These are phyloP conservation scores for Aspergillus novofumigatus DNA, from an alignment of 2,329 filamentous ascomycete species.

Conservation along the genomic window DNA sequence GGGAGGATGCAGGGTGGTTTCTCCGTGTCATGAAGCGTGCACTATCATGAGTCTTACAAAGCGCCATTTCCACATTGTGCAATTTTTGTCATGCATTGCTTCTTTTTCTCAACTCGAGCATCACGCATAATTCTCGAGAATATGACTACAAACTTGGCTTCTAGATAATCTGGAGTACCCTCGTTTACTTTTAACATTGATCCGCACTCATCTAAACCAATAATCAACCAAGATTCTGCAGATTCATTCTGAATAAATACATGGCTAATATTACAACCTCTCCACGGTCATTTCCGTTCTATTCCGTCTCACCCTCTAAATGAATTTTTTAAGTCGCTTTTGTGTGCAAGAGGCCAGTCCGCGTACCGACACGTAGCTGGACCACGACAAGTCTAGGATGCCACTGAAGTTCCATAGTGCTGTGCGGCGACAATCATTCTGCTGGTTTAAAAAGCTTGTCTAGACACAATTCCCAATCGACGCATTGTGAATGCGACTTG, in stretches of 20 bases:
- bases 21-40: constrained; percentile 47
- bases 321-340: no score
- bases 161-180: constrained; percentile 2
- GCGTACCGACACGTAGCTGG: constrained; percentile 1
- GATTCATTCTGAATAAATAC: background rate
- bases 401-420: background rate
- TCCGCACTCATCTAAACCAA: background rate
- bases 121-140: background rate
- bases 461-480: background rate
- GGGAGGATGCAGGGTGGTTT: constrained; percentile 58
- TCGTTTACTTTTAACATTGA: background rate
- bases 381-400: background rate
- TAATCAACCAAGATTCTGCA: background rate
- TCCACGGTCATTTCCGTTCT: background rate
- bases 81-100: background rate
- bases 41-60: constrained; percentile 20
- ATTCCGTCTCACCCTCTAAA: background rate
- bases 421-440: background rate
- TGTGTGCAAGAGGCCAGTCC: background rate
- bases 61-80: background rate
- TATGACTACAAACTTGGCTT: background rate
- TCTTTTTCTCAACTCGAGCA: background rate
- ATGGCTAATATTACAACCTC: background rate
- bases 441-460: background rate
- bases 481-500: background rate